phyloP scores from a whole-genome alignment of 2,329 filamentous ascomycete genomes.

The Ploettnerulaceae sp. region DNA sequence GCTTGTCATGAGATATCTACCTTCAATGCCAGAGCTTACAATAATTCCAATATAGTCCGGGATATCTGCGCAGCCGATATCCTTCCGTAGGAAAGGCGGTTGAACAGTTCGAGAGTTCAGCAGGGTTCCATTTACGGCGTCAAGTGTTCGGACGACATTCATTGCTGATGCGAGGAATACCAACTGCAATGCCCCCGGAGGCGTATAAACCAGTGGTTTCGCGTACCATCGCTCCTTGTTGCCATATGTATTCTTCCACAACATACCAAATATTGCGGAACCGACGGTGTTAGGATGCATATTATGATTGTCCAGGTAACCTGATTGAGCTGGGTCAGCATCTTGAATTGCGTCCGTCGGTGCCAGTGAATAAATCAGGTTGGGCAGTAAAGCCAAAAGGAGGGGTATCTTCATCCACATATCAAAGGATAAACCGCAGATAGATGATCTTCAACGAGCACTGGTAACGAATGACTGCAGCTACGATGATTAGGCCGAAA shows the following conservation, averaged over 20 bases:
- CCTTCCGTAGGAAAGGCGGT: conserved; percentile 35
- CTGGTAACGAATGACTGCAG: neutral
- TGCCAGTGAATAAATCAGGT: conserved; percentile 15
- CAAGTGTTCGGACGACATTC: conserved; percentile 38
- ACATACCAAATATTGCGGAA: conserved; percentile 36
- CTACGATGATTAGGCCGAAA: neutral
- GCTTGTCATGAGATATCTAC: neutral
- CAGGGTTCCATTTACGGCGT: conserved; percentile 39
- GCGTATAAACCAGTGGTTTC: conserved; percentile 42
- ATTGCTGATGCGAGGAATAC: conserved; percentile 38
- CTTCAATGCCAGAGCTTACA: conserved; percentile 5
- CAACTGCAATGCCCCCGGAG: conserved; percentile 34
- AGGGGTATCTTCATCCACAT: conserved; percentile 15
- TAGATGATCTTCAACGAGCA: too few species aligned
- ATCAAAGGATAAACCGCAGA: neutral
- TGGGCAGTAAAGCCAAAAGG: conserved; percentile 17
- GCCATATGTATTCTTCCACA: conserved; percentile 34
- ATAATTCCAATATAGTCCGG: conserved; percentile 37
- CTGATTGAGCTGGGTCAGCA: conserved; percentile 36
- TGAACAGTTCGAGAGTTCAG: conserved; percentile 36
- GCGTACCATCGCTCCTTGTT: conserved; percentile 37
- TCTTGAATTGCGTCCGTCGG: conserved; percentile 24
- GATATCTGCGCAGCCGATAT: conserved; percentile 38
- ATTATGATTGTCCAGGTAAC: conserved; percentile 40
- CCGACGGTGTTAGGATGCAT: conserved; percentile 37